phyloP scores from a whole-genome alignment of 225 moss, liverwort and hornwort species.

The Sphagnum contortum region DNA sequence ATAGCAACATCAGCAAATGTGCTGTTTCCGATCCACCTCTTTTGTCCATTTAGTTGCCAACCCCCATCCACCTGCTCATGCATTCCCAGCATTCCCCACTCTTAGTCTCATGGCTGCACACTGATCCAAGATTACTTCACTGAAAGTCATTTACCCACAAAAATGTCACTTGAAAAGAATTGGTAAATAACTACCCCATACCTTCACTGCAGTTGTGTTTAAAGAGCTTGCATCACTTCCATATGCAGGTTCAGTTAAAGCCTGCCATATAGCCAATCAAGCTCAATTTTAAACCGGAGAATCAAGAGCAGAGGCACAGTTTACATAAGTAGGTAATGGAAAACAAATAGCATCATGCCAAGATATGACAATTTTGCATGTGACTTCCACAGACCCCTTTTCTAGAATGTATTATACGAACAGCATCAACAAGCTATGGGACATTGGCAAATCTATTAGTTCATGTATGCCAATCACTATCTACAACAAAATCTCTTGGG shows the following conservation, averaged over 20 bases:
- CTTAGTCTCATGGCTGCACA: too few species aligned
- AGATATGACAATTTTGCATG: not conserved
- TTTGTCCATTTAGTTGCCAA: slow-evolving; percentile 86
- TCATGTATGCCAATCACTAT: too few species aligned
- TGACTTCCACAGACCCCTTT: not conserved
- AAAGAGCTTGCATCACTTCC: slow-evolving; percentile 98
- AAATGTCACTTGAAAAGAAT: not conserved
- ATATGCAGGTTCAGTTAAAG: slow-evolving; percentile 86
- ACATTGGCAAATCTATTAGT: not conserved
- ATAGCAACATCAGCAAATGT: slow-evolving; percentile 88
- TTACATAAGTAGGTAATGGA: too few species aligned
- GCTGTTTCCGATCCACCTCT: slow-evolving; percentile 92
- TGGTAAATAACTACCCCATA: slow-evolving; percentile 4
- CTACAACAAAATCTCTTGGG: not conserved
- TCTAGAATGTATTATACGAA: not conserved
- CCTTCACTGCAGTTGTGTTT: slow-evolving; percentile 82
- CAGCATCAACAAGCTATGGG: not conserved
- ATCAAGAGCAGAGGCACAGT: too few species aligned
- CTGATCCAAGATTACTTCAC: not conserved
- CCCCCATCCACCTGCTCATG: slow-evolving; percentile 73
- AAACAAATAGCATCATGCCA: too few species aligned
- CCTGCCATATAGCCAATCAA: slow-evolving; percentile 23
- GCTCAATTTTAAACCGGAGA: too few species aligned
- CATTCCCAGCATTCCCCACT: slow-evolving; percentile 21
- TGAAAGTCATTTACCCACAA: not conserved